These are phyloP conservation scores for Meyerozyma elateridarum DNA, from an alignment of 1,139 yeast species.

Conservation along the genomic window DNA sequence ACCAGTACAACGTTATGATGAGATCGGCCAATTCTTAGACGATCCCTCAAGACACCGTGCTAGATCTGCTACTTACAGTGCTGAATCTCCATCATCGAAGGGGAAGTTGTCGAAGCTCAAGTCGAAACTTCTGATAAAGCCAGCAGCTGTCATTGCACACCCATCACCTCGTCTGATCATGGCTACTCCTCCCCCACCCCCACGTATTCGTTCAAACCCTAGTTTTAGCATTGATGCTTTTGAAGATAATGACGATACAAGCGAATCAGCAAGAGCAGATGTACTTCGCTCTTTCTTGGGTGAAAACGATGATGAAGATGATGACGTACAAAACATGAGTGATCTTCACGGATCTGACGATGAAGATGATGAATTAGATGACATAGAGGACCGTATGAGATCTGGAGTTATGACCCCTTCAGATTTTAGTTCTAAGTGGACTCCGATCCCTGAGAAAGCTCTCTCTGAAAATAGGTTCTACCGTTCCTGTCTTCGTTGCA, in stretches of 20 bases:
- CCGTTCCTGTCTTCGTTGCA: slow-evolving; percentile 54
- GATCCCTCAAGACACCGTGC: slow-evolving; percentile 6
- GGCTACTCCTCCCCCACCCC: slow-evolving; percentile 4
- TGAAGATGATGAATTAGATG: slow-evolving; percentile 22
- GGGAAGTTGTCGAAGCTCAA: neutral
- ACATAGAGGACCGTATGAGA: slow-evolving; percentile 14
- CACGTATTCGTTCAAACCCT: neutral
- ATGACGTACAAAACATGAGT: slow-evolving; percentile 27
- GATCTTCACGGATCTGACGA: slow-evolving; percentile 36
- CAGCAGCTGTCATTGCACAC: slow-evolving; percentile 1
- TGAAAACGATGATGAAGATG: slow-evolving; percentile 24
- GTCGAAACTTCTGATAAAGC: neutral
- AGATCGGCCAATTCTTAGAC: slow-evolving; percentile 5
- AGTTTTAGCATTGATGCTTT: slow-evolving; percentile 6
- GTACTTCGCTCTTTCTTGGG: slow-evolving; percentile 6
- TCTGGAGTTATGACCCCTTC: neutral
- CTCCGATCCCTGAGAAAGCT: slow-evolving; percentile 34
- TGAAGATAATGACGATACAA: slow-evolving; percentile 12
- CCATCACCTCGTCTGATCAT: slow-evolving; percentile 2
- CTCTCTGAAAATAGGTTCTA: slow-evolving; percentile 41
- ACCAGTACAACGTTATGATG: slow-evolving; percentile 3
- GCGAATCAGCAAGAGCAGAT: slow-evolving; percentile 9
- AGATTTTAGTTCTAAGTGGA: slow-evolving; percentile 36
- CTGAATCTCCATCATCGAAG: slow-evolving; percentile 9
- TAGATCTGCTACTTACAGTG: slow-evolving; percentile 5